Base-by-base conservation (phyloP, 2,329 filamentous ascomycete species). In the Hymenoscyphus scutula region DNA sequence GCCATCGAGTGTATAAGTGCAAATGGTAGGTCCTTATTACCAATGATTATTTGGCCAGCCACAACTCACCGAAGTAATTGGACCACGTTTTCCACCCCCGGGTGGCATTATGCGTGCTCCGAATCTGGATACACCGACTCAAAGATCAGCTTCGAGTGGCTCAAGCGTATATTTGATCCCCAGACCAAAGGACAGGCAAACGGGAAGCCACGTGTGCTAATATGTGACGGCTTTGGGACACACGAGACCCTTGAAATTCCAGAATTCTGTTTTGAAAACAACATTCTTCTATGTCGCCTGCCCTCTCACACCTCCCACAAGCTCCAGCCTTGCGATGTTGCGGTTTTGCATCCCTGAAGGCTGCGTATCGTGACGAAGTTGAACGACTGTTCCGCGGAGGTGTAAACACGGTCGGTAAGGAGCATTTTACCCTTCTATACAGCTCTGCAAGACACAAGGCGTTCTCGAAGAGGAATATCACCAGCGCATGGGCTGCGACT, bases 381-480 rank as follows among this genome's bases (percentile, higher is more conserved):
- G 29, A 56, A 30, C 53, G 27, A 32, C 25, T 56, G 13, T 56
- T 17, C 17, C 5, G 30, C 37, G 54, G 54, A 34, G 54, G 53
- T 30, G 53, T 30, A 11, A 56, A n/a, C 5, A 34, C 53, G 17
- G 30, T 56, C 30, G 30, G 27, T 56, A 37, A 56, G 27, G 6
- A 56, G 17, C 54, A 56, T 56, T 56, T 34, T 17, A 37, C 30
- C 30, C 25, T n/a, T 56, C 27, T 37, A n/a, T 37, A 56, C 37
- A 37, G 32, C 34, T 17, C 30, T 23, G 30, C 32, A 57, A 38
- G 55, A 11, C 32, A 57, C n/a, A 57, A 19, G 55, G 17, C 55
- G 30, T 57, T 57, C 15, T 19, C 30, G 23, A 57, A 57, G 34
- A 57, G 55, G 17, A 57, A 57, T 25, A 57, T 57, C 55, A 57